Base-by-base conservation (phyloP, 495 filamentous ascomycete genomes). In the Penicillium goetzii region DNA sequence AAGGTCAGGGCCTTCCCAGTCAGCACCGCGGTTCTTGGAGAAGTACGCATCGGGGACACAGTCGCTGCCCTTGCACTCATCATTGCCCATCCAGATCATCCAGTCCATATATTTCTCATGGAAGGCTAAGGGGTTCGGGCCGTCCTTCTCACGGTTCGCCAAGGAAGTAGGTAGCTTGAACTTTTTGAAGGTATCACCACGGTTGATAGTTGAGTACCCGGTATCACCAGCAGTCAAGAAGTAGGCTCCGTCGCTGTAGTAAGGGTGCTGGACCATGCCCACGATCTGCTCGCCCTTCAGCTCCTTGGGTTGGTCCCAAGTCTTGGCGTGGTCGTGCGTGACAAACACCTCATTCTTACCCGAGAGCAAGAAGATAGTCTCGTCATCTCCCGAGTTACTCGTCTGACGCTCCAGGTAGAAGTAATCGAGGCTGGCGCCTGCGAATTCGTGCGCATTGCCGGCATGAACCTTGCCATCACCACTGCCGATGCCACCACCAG, bases 331-430 rank as follows among this genome's bases (percentile, higher is more conserved):
- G 68, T 98, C 86, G 64, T 88, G 85, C 0, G 89, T 89, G 40
- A 96, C 76, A 62, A 79, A 90, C 43, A 95, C 81, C 56, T 89
- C 80, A 10, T 83, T 74, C 11, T 87, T 78, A 41, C 81, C 76
- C 1, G 90, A 93, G 15, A 88, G 87, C 82, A 92, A 85, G 68
- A 98, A 84, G 58, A 99, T 81, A 0, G 94, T 96, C 78, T 98
- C 95, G 61, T 93, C 91, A 1, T 82, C 72, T 21, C 78, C 84
- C 12, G 71, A 74, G 68, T 84, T 89, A 47, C 82, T 83, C 11
- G 88, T 86, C 26, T 88, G 86, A 8, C 92, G 87, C 68, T 97
- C 93, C 30, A 98, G 85, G 68, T 98, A 98, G 74, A 87, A 91
- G 59, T 90, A 89, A 59, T 89, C 82, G 63, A 67, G 86, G 21